A percentile compares a stretch with the other conserved stretches of the same genome.
Conservation (phyloP, 2,329 filamentous ascomycete species). For the Pestalotiopsis sp. region DNA sequence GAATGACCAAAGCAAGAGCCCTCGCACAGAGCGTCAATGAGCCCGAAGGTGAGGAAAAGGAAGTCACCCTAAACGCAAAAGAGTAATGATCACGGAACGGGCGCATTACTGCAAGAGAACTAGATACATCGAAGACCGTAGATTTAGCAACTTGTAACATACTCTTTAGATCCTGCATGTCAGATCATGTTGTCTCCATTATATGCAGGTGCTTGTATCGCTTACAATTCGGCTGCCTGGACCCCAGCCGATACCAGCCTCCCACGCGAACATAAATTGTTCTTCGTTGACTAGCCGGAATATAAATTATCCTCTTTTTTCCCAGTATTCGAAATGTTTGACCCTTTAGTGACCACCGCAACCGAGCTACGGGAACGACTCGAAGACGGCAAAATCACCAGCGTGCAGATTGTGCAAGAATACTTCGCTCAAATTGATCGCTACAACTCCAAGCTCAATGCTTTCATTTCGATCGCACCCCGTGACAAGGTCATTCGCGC, state of each 20-base stretch:
- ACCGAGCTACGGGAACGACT: constrained; percentile 1
- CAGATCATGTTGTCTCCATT: too few species aligned
- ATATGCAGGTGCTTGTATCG: too few species aligned
- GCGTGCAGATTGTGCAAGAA: not conserved
- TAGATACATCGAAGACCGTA: not conserved
- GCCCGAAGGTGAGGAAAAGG: not conserved
- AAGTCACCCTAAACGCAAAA: not conserved
- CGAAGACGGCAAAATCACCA: not conserved
- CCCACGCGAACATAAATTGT: too few species aligned
- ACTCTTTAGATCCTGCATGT: too few species aligned
- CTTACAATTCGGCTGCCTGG: too few species aligned
- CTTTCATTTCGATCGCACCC: constrained; percentile 8
- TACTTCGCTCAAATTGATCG: constrained; percentile 12
- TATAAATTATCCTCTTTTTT: too few species aligned
- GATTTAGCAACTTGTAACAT: too few species aligned
- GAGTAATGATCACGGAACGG: not conserved
- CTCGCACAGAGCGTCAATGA: not conserved
- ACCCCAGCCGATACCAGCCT: too few species aligned
- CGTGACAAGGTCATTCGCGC: not conserved
- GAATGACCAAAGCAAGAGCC: constrained; percentile 10
- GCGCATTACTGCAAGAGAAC: not conserved
- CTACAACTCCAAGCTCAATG: constrained; percentile 9
- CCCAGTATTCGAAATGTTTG: not conserved
- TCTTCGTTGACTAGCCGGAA: too few species aligned
- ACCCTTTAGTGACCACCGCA: constrained; percentile 4